These are phyloP conservation scores for Cyclotella kingstonii DNA, from an alignment of 108 stramenopile genomes.

Conservation along the genomic window DNA sequence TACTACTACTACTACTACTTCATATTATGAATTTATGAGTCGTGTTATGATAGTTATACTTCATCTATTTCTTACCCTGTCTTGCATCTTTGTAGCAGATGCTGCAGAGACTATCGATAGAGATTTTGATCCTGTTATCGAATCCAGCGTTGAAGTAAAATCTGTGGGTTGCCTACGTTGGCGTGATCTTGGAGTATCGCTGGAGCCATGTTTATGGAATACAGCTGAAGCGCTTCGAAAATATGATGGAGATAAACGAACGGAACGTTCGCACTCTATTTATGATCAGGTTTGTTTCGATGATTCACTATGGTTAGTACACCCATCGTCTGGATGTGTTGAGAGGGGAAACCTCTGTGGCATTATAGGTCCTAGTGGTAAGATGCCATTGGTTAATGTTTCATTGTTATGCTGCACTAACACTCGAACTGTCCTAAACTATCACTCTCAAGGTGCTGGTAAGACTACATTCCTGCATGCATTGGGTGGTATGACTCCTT, in stretches of 20 bases:
- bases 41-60: too few species aligned
- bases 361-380: slow-evolving; percentile 57
- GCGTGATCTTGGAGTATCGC: slow-evolving; percentile 36
- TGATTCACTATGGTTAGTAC: slow-evolving; percentile 44
- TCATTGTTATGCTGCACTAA: background rate
- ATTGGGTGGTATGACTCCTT: slow-evolving; percentile 36
- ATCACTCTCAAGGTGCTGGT: slow-evolving; percentile 45
- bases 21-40: too few species aligned
- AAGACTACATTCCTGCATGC: slow-evolving; percentile 58
- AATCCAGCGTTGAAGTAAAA: background rate
- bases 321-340: slow-evolving; percentile 52
- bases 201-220: slow-evolving; percentile 9
- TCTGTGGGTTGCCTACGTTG: slow-evolving; percentile 29
- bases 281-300: slow-evolving; percentile 12
- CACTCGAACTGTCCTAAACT: background rate
- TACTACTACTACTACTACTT: too few species aligned
- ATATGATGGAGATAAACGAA: slow-evolving; percentile 1
- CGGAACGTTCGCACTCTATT: too few species aligned
- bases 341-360: slow-evolving; percentile 64
- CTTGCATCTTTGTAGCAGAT: too few species aligned
- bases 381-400: background rate
- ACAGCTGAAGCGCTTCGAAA: slow-evolving; percentile 11
- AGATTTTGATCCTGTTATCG: background rate
- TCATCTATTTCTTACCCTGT: too few species aligned
- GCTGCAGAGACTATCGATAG: too few species aligned